Evolutionary conservation across 768 basidiomycete species (phyloP).

Genomic region (Lactifluus volemus): DNA sequence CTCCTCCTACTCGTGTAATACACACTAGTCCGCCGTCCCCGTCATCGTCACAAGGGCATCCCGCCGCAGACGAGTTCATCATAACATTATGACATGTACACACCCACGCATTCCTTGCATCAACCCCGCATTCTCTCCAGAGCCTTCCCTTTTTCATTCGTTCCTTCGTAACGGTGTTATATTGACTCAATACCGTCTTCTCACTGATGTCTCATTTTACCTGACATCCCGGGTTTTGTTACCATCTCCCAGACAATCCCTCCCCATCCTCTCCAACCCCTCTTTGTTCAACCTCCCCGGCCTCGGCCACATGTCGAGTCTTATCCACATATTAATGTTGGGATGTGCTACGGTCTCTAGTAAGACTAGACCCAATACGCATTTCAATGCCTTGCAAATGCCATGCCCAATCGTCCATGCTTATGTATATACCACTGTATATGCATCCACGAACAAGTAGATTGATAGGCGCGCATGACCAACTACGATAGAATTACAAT

Average conservation of each 20-base stretch:
- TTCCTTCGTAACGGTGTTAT: conserved; percentile 2
- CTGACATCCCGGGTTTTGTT: neutral
- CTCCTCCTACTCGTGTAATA: too few species aligned
- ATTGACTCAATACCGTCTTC: conserved; percentile 1
- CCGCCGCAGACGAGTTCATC: neutral
- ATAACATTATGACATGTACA: neutral
- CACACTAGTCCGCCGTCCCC: neutral
- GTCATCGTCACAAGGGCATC: neutral
- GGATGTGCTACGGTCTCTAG: neutral
- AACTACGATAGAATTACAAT: neutral
- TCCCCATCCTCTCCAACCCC: neutral
- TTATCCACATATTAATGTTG: neutral
- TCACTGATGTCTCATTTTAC: neutral
- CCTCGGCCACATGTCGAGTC: too few species aligned
- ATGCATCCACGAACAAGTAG: neutral
- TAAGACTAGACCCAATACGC: neutral
- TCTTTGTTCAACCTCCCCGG: too few species aligned
- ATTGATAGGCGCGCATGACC: conserved; percentile 1
- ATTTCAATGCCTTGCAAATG: neutral
- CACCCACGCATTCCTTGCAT: neutral
- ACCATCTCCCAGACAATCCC: neutral
- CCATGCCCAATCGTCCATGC: neutral
- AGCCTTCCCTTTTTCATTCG: neutral
- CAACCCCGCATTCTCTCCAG: neutral
- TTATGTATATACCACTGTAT: neutral